These are phyloP conservation scores for Pseudogymnoascus sp. DNA, from an alignment of 2,329 filamentous ascomycete species.

Conservation along the genomic window DNA sequence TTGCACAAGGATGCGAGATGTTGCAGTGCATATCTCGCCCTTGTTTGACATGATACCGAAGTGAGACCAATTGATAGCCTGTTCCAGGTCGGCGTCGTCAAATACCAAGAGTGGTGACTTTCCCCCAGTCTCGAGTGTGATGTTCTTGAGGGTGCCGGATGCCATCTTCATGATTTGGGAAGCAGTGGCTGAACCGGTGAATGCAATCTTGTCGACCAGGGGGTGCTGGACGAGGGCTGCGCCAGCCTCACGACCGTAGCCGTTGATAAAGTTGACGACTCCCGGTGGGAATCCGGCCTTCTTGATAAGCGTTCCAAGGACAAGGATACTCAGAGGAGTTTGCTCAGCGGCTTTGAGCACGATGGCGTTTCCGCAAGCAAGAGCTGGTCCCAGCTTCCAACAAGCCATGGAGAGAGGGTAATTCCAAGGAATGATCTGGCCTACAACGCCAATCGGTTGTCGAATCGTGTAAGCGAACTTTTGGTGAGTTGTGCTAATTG, in stretches of 20 bases:
- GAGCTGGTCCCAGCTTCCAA: slow-evolving; percentile 61
- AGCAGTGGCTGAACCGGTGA: slow-evolving; percentile 51
- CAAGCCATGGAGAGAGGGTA: slow-evolving; percentile 61
- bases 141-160: slow-evolving; percentile 51
- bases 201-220: slow-evolving; percentile 52
- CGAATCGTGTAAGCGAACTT: slow-evolving; percentile 56
- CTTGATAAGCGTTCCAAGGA: slow-evolving; percentile 43
- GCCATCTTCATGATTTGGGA: slow-evolving; percentile 55
- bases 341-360: slow-evolving; percentile 61
- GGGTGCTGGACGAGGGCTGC: slow-evolving; percentile 45
- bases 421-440: slow-evolving; percentile 64
- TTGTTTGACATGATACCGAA: slow-evolving; percentile 50
- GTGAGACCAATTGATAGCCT: slow-evolving; percentile 40
- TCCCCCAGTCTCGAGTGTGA: slow-evolving; percentile 56
- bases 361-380: slow-evolving; percentile 38
- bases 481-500: background rate
- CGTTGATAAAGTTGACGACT: slow-evolving; percentile 53
- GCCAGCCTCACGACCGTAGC: slow-evolving; percentile 46
- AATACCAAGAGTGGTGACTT: slow-evolving; percentile 59
- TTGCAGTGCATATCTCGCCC: slow-evolving; percentile 56
- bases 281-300: slow-evolving; percentile 50
- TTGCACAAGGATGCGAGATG: slow-evolving; percentile 58
- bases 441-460: slow-evolving; percentile 51
- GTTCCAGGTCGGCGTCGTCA: slow-evolving; percentile 53
- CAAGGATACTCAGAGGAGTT: slow-evolving; percentile 48